phyloP scores from a whole-genome alignment of 805 yeast species.

The Teunomyces kruisii region DNA sequence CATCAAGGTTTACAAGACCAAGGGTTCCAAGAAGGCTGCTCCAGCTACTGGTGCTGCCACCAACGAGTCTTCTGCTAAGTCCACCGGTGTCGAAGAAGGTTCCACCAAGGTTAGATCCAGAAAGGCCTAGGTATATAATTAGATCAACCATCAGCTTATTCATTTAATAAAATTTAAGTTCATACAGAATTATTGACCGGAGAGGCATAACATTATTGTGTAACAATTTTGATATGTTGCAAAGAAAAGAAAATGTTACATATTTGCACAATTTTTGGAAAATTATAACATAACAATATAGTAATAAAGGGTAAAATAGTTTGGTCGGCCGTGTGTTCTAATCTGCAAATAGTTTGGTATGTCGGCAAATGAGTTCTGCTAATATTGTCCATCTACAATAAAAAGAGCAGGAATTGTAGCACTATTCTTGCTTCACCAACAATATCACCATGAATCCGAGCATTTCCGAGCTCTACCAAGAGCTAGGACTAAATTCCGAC shows the following conservation, averaged over 20 bases:
- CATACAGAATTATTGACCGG: background rate
- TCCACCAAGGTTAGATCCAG: conserved; percentile 31
- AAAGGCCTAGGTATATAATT: conserved; percentile 26
- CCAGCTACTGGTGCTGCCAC: conserved; percentile 9
- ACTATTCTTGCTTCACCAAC: background rate
- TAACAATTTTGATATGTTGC: background rate
- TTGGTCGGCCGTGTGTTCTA: background rate
- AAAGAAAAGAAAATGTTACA: background rate
- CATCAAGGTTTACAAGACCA: conserved; percentile 74
- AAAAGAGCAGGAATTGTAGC: background rate
- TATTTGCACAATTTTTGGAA: background rate
- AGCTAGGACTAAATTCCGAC: background rate
- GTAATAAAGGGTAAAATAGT: background rate
- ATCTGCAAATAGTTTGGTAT: background rate
- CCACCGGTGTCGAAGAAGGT: conserved; percentile 12
- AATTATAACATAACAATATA: background rate
- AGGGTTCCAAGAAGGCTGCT: conserved; percentile 20
- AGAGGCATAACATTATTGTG: too few species aligned
- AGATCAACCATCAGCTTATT: too few species aligned
- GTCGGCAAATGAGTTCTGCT: background rate
- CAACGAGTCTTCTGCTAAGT: conserved; percentile 2
- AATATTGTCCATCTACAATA: background rate
- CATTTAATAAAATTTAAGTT: background rate
- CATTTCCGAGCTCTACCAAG: background rate
- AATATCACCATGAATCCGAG: background rate